Percentiles rank a stretch among this genome's conserved stretches.
Evolutionary conservation across 768 basidiomycete genomes (phyloP).

Genomic region (Tephrocybe sp.): DNA sequence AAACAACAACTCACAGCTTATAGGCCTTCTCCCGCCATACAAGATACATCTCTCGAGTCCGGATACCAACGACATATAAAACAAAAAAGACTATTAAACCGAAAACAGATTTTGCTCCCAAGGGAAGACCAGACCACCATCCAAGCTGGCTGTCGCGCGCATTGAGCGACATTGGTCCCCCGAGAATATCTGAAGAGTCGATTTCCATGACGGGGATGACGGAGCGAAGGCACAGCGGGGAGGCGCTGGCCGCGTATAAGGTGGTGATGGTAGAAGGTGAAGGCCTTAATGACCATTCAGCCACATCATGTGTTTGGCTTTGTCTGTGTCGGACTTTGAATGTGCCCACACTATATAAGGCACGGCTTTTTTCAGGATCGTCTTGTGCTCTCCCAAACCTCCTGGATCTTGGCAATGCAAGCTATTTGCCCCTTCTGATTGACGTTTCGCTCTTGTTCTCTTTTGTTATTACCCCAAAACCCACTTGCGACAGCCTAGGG

Average conservation of each 20-base stretch:
- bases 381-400: not conserved
- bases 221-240: conserved; percentile 23
- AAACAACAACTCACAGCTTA: conserved; percentile 51
- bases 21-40: conserved; percentile 64
- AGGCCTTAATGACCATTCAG: conserved; percentile 26
- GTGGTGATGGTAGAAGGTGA: conserved; percentile 37
- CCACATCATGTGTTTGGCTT: conserved; percentile 33
- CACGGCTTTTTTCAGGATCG: not conserved
- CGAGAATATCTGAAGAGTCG: conserved; percentile 74
- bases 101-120: conserved; percentile 37
- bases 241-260: conserved; percentile 28
- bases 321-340: conserved; percentile 28
- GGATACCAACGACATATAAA: conserved; percentile 35
- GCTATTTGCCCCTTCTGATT: not conserved
- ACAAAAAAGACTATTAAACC: conserved; percentile 35
- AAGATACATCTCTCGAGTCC: conserved; percentile 46
- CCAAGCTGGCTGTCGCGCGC: conserved; percentile 27
- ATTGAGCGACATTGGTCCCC: conserved; percentile 47
- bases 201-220: conserved; percentile 50
- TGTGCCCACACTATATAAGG: conserved; percentile 6
- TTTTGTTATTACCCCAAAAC: conserved; percentile 13
- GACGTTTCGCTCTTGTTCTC: conserved; percentile 10
- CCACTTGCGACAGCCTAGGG: conserved; percentile 78
- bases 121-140: conserved; percentile 37
- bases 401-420: conserved; percentile 4